These are phyloP conservation scores for Epichloe festucae DNA, from an alignment of 2,329 filamentous ascomycete genomes.

Conservation along the genomic window DNA sequence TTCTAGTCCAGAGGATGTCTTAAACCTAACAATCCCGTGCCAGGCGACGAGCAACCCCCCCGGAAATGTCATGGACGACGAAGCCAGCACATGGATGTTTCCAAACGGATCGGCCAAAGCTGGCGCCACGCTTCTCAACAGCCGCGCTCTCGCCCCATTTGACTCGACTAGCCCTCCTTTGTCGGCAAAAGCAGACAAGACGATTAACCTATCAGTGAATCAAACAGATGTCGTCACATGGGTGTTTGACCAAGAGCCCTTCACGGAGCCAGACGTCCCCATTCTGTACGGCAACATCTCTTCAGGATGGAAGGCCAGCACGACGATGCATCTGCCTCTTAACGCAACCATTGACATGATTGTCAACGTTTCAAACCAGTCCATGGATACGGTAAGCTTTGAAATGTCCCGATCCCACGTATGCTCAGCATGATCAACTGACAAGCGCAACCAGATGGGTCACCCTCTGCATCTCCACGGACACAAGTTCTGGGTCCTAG, in stretches of 20 bases:
- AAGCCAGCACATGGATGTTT: constrained; percentile 1
- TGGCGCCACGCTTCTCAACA: neutral
- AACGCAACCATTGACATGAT: constrained; percentile 2
- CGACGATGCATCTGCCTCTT: constrained; percentile 1
- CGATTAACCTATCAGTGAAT: neutral
- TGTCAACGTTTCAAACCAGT: neutral
- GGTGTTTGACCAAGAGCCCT: constrained; percentile 1
- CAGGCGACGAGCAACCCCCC: too few species aligned
- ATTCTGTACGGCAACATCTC: constrained; percentile 1
- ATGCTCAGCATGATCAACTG: too few species aligned
- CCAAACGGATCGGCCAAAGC: constrained; percentile 1
- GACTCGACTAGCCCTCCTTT: neutral
- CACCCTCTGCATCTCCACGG: constrained; percentile 4
- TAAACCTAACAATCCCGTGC: too few species aligned
- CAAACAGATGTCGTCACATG: constrained; percentile 1
- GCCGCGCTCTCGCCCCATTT: neutral
- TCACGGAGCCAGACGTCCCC: neutral
- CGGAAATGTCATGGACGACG: neutral
- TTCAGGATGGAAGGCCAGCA: constrained; percentile 3
- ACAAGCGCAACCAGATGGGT: neutral
- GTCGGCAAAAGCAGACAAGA: neutral
- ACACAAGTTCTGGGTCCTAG: constrained; percentile 5
- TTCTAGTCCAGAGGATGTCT: too few species aligned
- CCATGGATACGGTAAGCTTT: constrained; percentile 2
- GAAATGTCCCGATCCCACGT: too few species aligned